Percentiles rank a stretch among this genome's conserved stretches.
Conservation (phyloP, 73 alveolate genomes). For the Paramecium tetraurelia region DNA sequence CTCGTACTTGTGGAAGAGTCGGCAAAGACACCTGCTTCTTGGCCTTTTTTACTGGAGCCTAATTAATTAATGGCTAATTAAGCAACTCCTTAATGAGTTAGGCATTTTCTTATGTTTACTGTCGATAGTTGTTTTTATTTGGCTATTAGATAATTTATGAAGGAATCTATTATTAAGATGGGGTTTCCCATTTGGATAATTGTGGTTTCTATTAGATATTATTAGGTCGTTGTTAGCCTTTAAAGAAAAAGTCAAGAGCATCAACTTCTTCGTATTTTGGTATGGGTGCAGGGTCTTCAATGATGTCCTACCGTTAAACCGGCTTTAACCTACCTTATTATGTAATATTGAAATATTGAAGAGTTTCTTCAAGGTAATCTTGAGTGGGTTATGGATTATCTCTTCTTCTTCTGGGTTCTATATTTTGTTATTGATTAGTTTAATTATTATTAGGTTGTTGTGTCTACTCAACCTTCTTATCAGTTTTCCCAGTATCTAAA, state of each 20-base stretch:
- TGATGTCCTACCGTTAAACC: slow-evolving; percentile 51
- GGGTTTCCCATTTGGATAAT: slow-evolving; percentile 25
- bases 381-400: background rate
- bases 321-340: slow-evolving; percentile 78
- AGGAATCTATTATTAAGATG: background rate
- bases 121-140: background rate
- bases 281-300: background rate
- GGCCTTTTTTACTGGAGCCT: background rate
- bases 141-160: background rate
- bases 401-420: background rate
- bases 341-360: slow-evolving; percentile 82
- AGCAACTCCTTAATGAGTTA: background rate
- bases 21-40: slow-evolving; percentile 61
- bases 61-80: slow-evolving; percentile 12
- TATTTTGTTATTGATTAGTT: background rate
- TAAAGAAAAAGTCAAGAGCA: slow-evolving; percentile 17
- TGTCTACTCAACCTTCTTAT: background rate
- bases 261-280: background rate
- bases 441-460: background rate
- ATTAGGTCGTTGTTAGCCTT: background rate
- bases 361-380: slow-evolving; percentile 67
- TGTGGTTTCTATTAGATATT: background rate
- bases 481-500: slow-evolving; percentile 17
- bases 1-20: slow-evolving; percentile 68
- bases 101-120: slow-evolving; percentile 15